Base-by-base conservation (phyloP, 2,329 filamentous ascomycete species). In the Alternaria sp. region DNA sequence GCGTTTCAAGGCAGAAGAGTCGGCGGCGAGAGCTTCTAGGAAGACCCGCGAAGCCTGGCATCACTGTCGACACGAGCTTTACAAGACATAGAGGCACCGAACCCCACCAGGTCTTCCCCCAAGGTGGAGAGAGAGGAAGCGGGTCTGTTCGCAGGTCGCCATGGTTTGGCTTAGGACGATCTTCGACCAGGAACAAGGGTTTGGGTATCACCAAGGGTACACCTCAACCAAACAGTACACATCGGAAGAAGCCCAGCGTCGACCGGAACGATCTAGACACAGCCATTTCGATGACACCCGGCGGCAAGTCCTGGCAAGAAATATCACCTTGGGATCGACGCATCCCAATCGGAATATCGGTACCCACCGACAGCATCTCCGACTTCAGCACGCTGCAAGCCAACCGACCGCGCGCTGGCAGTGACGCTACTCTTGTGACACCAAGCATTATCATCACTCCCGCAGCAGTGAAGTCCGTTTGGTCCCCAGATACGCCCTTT, bases 61-160 rank as follows among this genome's bases (percentile, higher is more conserved):
- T 92, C 73, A 89, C 84, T 66, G 77, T 93, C 20, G 88, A 92
- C 67, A 94, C 91, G 3, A 89, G 90, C 73, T 90, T 92, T 82
- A 82, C 87, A 30, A 74, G 77, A 43, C 81, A 83, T 55, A 72
- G 70, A 69, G 81, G 73, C 50, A 64, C 82, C 78, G 64, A 83
- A 83, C 75, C 87, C 76, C 68, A 84, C 74, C 75, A 84, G 78
- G 74, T 82, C 12, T 80, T 79, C 33, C 79, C 82, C 26, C 75
- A 80, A 33, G 71, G 76, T 63, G 67, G 76, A 2, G 56, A 59
- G 41, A 71, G 65, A 30, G 64, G 69, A 55, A 66, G 63, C 14
- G 70, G 67, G 37, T 65, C 71, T 20, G 50, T 70, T 12, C 71
- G 67, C 56, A 78, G 75, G 55, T 71, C 68, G 37, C 70, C 69